These are phyloP conservation scores for Reticulascus tulasneorum DNA, from an alignment of 2,329 filamentous ascomycete species.

Conservation along the genomic window DNA sequence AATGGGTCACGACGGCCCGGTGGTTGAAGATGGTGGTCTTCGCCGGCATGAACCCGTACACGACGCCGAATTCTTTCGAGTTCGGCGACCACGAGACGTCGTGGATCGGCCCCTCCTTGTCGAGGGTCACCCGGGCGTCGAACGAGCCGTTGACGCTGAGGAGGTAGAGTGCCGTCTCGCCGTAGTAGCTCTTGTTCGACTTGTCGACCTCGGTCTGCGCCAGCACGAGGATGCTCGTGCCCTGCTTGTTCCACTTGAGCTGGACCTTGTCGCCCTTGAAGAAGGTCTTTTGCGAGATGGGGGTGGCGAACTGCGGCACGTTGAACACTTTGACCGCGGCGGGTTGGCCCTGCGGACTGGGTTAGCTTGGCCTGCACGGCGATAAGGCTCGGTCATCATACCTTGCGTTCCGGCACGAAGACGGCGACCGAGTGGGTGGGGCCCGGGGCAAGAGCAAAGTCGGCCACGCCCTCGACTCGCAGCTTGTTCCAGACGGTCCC, in stretches of 20 bases:
- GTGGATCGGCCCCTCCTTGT: slow-evolving; percentile 97
- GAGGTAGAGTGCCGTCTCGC: slow-evolving; percentile 94
- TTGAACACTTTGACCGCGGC: slow-evolving; percentile 93
- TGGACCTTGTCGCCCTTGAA: slow-evolving; percentile 99
- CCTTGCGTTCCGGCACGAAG: slow-evolving; percentile 94
- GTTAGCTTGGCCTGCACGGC: slow-evolving; percentile 7
- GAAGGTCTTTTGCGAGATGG: slow-evolving; percentile 96
- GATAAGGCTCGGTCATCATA: slow-evolving; percentile 31
- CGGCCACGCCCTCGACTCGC: slow-evolving; percentile 81
- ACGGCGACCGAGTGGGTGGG: slow-evolving; percentile 89
- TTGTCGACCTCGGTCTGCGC: slow-evolving; percentile 98
- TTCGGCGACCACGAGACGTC: slow-evolving; percentile 98
- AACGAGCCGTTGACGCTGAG: slow-evolving; percentile 88
- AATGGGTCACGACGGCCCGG: slow-evolving; percentile 76
- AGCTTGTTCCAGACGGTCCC: slow-evolving; percentile 92
- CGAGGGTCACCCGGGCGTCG: slow-evolving; percentile 84
- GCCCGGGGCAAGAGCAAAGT: slow-evolving; percentile 87
- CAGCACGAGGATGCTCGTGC: slow-evolving; percentile 87
- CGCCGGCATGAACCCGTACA: slow-evolving; percentile 98
- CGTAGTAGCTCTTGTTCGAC: slow-evolving; percentile 98
- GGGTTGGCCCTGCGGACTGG: slow-evolving; percentile 74
- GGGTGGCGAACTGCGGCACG: slow-evolving; percentile 76
- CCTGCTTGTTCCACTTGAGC: slow-evolving; percentile 93
- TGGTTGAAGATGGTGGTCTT: slow-evolving; percentile 98
- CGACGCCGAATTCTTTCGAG: slow-evolving; percentile 94